Percentiles rank a stretch among this genome's conserved stretches.
phyloP scores from a whole-genome alignment of 441 rosid genomes.

The Aleurites moluccanus region DNA sequence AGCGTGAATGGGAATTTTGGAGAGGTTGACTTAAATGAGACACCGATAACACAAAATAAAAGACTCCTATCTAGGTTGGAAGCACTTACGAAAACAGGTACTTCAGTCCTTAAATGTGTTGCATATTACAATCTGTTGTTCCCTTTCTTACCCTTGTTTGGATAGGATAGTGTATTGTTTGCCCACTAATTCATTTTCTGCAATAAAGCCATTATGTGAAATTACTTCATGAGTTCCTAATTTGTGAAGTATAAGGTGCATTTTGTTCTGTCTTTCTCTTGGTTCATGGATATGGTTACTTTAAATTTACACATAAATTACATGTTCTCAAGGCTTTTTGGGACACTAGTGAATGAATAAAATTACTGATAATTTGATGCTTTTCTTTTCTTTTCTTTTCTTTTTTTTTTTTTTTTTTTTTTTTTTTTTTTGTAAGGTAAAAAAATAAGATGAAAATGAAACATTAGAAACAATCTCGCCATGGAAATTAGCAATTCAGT shows the following conservation, averaged over 20 bases:
- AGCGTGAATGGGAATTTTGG: slow-evolving; percentile 60
- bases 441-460: not conserved
- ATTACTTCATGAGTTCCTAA: not conserved
- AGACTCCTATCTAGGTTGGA: slow-evolving; percentile 70
- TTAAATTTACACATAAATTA: not conserved
- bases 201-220: not conserved
- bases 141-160: not conserved
- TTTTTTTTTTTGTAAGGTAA: not conserved
- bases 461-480: not conserved
- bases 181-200: not conserved
- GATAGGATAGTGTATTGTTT: not conserved
- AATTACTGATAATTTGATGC: not conserved
- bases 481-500: not conserved
- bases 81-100: slow-evolving; percentile 92
- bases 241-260: not conserved
- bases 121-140: not conserved
- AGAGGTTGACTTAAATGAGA: slow-evolving; percentile 89
- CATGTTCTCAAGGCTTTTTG: not conserved
- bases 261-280: not conserved
- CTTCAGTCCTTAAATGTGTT: slow-evolving; percentile 10
- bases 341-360: not conserved
- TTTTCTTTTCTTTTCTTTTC: not conserved
- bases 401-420: not conserved
- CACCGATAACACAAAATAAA: slow-evolving; percentile 66
- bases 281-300: not conserved